Evolutionary conservation across 768 basidiomycete species (phyloP), one percentile per base, ranked within the genome.

Genomic region (Boletus rubescentipes): DNA sequence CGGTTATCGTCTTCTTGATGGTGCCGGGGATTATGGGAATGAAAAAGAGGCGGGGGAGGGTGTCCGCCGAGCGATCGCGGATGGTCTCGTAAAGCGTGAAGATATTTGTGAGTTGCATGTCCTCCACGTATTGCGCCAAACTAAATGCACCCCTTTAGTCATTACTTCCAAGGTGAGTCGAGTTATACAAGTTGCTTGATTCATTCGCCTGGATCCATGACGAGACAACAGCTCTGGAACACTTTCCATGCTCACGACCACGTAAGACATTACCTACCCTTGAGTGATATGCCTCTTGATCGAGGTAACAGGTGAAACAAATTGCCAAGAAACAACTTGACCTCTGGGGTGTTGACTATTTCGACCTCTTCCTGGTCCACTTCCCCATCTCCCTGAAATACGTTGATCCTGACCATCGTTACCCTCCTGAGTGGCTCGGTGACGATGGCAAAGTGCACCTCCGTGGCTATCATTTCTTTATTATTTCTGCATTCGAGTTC

Each of bases 21-120:
- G 89, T 55, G 91, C 91, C 31, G 83, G 84, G 60, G 90, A 91
- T 73, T 93, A 93, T 68, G 92, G 89, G 9, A 95, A 96, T 59
- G 93, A 96, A 73, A 89, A 85, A 64, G 85, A 93, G 31, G 87
- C 88, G 5, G 91, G 89, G 2, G 78, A 85, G 62, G 92, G 92
- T 58, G 79, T 94, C 53, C 79, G 76, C 48, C 82, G 84, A 14
- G 92, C 91, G n/a, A 80, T 94, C 59, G 67, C 74, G 37, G 90
- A 92, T 8, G 91, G 93, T 14, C 66, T 94, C 35, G 87, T 96
- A 53, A 92, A 89, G 72, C 81, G 93, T 34, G 89, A 93, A 70
- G 93, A 96, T 12, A 75, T 96, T 30, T 91, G 88, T 89, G 68
- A 74, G 87, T 77, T 20, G 23, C 14, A 20, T 21, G 35, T 29